Conservation (phyloP, 768 basidiomycete genomes). For the Russula brevipes region DNA sequence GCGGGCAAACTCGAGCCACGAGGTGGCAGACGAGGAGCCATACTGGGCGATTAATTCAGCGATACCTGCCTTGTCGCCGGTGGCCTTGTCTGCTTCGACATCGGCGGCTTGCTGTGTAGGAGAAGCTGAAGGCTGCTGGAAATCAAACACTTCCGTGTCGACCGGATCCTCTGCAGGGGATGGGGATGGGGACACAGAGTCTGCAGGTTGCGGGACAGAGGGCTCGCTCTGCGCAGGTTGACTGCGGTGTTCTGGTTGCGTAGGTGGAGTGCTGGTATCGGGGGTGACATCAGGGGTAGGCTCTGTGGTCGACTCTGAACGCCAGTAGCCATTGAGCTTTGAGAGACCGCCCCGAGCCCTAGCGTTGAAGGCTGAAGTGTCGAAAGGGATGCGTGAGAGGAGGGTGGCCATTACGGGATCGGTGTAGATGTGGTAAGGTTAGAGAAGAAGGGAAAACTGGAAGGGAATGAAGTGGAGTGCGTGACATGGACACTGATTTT, state of each 20-base stretch:
- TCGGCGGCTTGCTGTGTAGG: neutral
- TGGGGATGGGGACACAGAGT: neutral
- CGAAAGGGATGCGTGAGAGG: slow-evolving; percentile 15
- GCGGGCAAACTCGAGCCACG: slow-evolving; percentile 56
- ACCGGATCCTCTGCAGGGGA: neutral
- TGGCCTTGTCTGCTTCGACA: slow-evolving; percentile 10
- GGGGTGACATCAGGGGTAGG: neutral
- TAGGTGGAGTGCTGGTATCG: too few species aligned
- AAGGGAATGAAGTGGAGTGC: neutral
- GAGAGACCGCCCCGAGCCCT: neutral
- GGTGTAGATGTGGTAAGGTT: neutral
- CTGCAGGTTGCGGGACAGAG: neutral
- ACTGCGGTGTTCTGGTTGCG: neutral
- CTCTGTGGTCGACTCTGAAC: neutral
- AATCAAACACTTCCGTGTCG: slow-evolving; percentile 14
- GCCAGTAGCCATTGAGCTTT: slow-evolving; percentile 6
- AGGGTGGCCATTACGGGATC: slow-evolving; percentile 11
- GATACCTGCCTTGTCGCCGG: slow-evolving; percentile 16
- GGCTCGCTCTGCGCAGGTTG: neutral
- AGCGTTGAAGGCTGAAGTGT: neutral
- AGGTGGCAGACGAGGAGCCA: slow-evolving; percentile 63
- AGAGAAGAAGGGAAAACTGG: neutral
- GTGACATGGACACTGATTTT: neutral
- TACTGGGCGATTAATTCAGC: slow-evolving; percentile 52
- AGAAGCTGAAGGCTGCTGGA: slow-evolving; percentile 9